These are phyloP conservation scores for Tillandsia leiboldiana DNA, from an alignment of 176 grass and related monocot genomes.

Conservation along the genomic window DNA sequence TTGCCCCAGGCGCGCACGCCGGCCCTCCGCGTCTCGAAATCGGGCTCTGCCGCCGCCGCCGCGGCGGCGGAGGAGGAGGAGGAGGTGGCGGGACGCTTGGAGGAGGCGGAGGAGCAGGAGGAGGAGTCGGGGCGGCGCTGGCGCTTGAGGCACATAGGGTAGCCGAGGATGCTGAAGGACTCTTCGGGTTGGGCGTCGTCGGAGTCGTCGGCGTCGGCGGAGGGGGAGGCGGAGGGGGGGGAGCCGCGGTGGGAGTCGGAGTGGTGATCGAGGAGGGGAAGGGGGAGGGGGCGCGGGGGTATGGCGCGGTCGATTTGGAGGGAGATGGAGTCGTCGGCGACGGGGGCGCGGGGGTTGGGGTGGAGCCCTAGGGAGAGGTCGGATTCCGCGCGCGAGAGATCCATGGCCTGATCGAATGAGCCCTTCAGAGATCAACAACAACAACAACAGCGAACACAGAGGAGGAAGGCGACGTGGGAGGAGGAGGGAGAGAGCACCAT, in stretches of 20 bases:
- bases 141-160: conserved; percentile 78
- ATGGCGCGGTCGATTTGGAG: conserved; percentile 4
- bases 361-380: conserved; percentile 78
- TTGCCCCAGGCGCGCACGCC: conserved; percentile 73
- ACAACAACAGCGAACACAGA: not conserved
- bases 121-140: conserved; percentile 44
- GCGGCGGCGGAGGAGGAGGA: conserved; percentile 13
- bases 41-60: conserved; percentile 7
- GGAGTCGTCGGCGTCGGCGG: conserved; percentile 26
- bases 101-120: conserved; percentile 54
- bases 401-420: conserved; percentile 29
- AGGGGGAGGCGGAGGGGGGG: conserved; percentile 1
- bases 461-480: not conserved
- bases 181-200: conserved; percentile 32
- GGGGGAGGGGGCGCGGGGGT: not conserved
- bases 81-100: conserved; percentile 17
- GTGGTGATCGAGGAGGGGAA: conserved; percentile 22
- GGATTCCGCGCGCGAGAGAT: conserved; percentile 48
- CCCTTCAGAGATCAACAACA: conserved; percentile 12
- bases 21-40: conserved; percentile 47
- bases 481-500: conserved; percentile 8
- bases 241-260: not conserved
- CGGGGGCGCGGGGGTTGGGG: conserved; percentile 4
- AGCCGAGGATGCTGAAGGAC: conserved; percentile 40
- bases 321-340: conserved; percentile 16